phyloP scores from a whole-genome alignment of 306 rosid genomes.

The Lathyrus aphaca region DNA sequence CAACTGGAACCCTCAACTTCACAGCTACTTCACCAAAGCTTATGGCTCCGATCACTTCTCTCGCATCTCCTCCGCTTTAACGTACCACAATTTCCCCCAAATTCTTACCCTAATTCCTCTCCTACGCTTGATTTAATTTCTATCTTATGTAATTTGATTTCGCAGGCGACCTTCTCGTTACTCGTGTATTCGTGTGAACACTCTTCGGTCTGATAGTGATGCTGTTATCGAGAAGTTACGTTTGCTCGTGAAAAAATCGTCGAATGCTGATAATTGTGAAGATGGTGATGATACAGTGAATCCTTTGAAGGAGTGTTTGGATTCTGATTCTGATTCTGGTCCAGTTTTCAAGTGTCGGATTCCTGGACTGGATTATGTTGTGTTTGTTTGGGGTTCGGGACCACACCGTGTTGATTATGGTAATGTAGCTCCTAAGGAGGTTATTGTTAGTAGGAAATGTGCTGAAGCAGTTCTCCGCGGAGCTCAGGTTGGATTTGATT shows the following conservation, averaged over 20 bases:
- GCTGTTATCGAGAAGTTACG: conserved; percentile 60
- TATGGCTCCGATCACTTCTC: conserved; percentile 75
- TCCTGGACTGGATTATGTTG: conserved; percentile 76
- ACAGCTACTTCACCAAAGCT: conserved; percentile 68
- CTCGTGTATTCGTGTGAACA: conserved; percentile 86
- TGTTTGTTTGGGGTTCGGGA: conserved; percentile 85
- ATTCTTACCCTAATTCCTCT: not conserved
- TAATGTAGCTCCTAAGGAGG: conserved; percentile 69
- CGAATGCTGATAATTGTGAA: not conserved
- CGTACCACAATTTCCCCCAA: conserved; percentile 43
- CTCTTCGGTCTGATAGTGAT: conserved; percentile 63
- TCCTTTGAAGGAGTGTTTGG: conserved; percentile 41
- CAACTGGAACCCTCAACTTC: conserved; percentile 67
- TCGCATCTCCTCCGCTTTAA: conserved; percentile 74
- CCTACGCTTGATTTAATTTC: not conserved
- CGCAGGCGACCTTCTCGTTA: conserved; percentile 84
- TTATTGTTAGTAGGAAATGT: conserved; percentile 89
- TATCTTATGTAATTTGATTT: conserved; percentile 5
- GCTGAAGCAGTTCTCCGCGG: conserved; percentile 98
- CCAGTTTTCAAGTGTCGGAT: conserved; percentile 63
- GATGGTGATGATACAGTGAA: conserved; percentile 26
- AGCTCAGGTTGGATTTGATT: conserved; percentile 68
- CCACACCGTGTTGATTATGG: conserved; percentile 74
- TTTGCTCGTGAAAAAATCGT: conserved; percentile 40
- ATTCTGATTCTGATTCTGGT: conserved; percentile 11